Base-by-base conservation (phyloP, 495 filamentous ascomycete genomes). In the Baudoinia panamericana region DNA sequence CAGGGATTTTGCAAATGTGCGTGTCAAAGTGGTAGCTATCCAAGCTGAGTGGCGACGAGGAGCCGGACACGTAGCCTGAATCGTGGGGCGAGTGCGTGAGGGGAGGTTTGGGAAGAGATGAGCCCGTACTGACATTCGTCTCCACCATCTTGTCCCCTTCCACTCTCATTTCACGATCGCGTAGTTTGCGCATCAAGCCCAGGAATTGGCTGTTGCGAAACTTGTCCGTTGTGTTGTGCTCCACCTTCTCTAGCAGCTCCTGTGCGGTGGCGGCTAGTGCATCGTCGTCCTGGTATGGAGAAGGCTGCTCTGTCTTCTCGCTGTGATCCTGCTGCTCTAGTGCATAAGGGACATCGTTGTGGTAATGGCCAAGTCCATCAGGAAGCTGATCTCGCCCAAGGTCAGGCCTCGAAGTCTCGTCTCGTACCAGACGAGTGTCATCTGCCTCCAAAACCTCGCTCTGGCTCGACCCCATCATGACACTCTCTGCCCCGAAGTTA, bases 121-220 rank as follows among this genome's bases (percentile, higher is more conserved):
- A 9, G 31, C 9, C 9, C 16, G 23, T 30, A 51, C 43, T 46
- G 27, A 46, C 48, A n/a, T n/a, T n/a, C 10, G 38, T 46, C 27
- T 64, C 61, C 34, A 64, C 61, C 50, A 64, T 53, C 39, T 64
- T 57, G 39, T 64, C 59, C 17, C 56, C 61, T 29, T 61, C 56
- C 4, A 64, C 61, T 12, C 43, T 46, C 9, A 62, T 52, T 38
- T 64, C 61, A 8, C 50, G 46, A 33, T 64, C 61, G 11, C 59
- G 52, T 10, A 64, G 49, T 19, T 50, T 55, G 29, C 80, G 73
- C 83, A 90, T 87, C 48, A 90, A 58, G 7, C 70, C 69, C 13
- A 87, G 65, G 51, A 90, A 90, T 40, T 72, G 73, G 57, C 81
- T 85, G 51, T 85, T 68, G 52, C 78, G 71, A 54, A 87, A 87